Evolutionary conservation across 352 stramenopile species (phyloP), one percentile per base, ranked within the genome.

Genomic region (Thalassiosira tumida): DNA sequence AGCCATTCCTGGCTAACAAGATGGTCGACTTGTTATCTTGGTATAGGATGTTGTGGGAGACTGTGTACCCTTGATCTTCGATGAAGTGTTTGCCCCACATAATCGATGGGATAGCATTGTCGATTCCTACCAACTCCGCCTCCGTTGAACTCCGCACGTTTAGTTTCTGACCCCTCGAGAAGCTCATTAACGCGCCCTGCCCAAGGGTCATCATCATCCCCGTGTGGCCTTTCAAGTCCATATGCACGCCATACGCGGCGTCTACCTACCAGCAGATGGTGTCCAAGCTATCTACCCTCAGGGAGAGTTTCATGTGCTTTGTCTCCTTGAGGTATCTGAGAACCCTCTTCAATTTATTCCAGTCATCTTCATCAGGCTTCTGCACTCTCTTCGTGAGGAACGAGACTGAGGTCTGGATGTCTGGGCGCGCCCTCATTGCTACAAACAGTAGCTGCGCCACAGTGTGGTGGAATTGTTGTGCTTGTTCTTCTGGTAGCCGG

Each of bases 331-430:
- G 29, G 33, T 73, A 73, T 29, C 40, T 38, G 4, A 73, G 31
- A 24, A 37, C 26, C 24, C 59, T 7, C n/a, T 69, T 69, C n/a
- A 33, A 26, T 31, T 69, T 69, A 24, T 24, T 24, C 13, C 59
- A 69, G 59, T 69, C 29, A 24, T 91, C 85, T 33, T 89, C 80
- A 47, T 85, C 85, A 41, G 84, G 76, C 31, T 41, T 33, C 77
- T 54, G 72, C 14, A 92, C 89, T 65, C 89, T 15, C 7, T 85
- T 94, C 24, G 38, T 80, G 26, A 95, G 84, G 75, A 92, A 95
- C 51, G 83, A 26, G 4, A 93, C 76, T 50, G 87, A 40, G 31
- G 72, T 79, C 59, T 77, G 54, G 13, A 92, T 65, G 59, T 93
- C 86, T 21, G 78, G 82, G 2, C 87, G 29, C 40, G 73, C 90